Evolutionary conservation across 345 rosid genomes (phyloP).

Genomic region (Turritis glabra): DNA sequence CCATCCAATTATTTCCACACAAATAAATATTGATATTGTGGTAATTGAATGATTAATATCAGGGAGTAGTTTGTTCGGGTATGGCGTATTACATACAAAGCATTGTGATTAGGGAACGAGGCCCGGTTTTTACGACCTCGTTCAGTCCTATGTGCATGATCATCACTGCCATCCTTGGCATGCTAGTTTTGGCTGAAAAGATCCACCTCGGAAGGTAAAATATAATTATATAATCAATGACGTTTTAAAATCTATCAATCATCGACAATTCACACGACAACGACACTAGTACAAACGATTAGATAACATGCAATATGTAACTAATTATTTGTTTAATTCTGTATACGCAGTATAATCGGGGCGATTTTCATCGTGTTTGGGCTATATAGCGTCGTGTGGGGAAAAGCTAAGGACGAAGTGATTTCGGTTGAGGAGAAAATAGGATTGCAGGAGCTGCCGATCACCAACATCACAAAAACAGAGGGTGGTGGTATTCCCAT

Average conservation of each 20-base stretch:
- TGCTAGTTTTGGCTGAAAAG: conserved; percentile 64
- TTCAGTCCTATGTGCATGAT: conserved; percentile 91
- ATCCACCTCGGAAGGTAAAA: conserved; percentile 83
- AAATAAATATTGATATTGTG: background rate
- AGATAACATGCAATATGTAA: background rate
- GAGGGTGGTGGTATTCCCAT: conserved; percentile 22
- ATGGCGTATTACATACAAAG: conserved; percentile 83
- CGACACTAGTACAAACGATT: background rate
- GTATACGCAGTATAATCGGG: conserved; percentile 64
- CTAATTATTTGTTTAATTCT: background rate
- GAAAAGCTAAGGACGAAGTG: conserved; percentile 68
- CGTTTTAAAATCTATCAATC: background rate
- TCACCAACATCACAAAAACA: conserved; percentile 32
- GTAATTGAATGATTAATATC: background rate
- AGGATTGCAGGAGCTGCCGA: conserved; percentile 54
- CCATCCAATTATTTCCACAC: background rate
- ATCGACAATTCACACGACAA: background rate
- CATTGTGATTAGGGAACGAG: conserved; percentile 59
- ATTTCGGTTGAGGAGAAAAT: conserved; percentile 36
- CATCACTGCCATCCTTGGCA: conserved; percentile 70
- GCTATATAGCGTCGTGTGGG: conserved; percentile 87
- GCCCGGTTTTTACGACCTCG: conserved; percentile 83
- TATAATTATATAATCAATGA: background rate
- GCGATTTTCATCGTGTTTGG: conserved; percentile 76
- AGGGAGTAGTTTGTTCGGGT: conserved; percentile 96